Evolutionary conservation across 306 rosid species (phyloP), one percentile per base, ranked within the genome.

Genomic region (Corylus heterophylla): DNA sequence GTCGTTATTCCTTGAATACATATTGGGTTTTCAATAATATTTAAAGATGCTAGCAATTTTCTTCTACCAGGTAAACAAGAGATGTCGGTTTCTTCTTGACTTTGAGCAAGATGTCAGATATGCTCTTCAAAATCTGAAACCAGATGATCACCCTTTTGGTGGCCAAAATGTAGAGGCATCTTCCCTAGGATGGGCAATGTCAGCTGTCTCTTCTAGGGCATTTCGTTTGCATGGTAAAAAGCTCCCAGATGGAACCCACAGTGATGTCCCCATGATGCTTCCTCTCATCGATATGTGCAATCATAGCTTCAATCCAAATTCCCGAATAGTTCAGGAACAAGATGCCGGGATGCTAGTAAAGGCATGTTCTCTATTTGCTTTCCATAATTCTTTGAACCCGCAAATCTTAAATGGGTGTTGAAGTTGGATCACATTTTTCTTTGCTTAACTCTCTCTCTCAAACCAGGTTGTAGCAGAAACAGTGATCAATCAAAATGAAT

Each of bases 221-320:
- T 95, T 92, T 79, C 89, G 89, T 74, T 85, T 95, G 50, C 77
- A 92, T 67, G 96, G 91, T 76, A 82, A 88, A 85, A 92, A 76
- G 87, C 79, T 76, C 72, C 70, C 85, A 44, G 87, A 85, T 85
- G 93, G 90, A 45, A 70, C 51, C 50, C 69, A 76, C 35, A 72
- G 69, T 14, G 79, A 87, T 59, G 73, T 91, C 54, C 97, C 97
- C 64, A 92, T 91, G 98, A 88, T 95, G 95, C 98, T 95, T 83
- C 98, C 98, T 77, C 96, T 95, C 29, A 90, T 95, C 37, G 98
- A 95, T 84, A 92, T 92, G 98, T 95, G 98, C 89, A 95, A 95
- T 81, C 98, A 95, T 77, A 91, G 96, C 92, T 95, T 95, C 82
- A 69, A 78, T 74, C 90, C 98, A 11, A 95, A 92, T 89, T 92